Evolutionary conservation across 2,329 filamentous ascomycete genomes (phyloP).

Genomic region (Cercospora beticola): DNA sequence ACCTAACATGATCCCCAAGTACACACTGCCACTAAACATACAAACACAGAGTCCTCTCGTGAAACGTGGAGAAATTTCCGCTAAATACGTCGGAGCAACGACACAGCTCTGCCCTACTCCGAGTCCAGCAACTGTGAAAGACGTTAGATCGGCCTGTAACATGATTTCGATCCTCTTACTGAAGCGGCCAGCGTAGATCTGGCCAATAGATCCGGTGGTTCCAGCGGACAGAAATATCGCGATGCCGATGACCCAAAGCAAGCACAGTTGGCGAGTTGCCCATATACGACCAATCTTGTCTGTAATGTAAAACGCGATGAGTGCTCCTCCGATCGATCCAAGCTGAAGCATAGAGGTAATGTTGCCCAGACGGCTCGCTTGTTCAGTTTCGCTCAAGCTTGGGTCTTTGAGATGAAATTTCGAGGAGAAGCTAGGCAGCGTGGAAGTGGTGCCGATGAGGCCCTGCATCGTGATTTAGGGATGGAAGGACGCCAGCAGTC

Average conservation of each 20-base stretch:
- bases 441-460: conserved; percentile 59
- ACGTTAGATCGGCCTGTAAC: neutral
- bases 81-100: conserved; percentile 61
- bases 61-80: conserved; percentile 45
- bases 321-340: conserved; percentile 69
- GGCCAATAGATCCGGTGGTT: conserved; percentile 34
- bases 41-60: conserved; percentile 66
- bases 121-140: conserved; percentile 39
- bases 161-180: neutral
- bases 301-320: conserved; percentile 51
- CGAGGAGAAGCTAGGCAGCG: conserved; percentile 62
- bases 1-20: conserved; percentile 67
- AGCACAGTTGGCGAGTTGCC: conserved; percentile 33
- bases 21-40: conserved; percentile 69
- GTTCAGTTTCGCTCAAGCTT: conserved; percentile 50
- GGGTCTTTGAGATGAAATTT: conserved; percentile 60
- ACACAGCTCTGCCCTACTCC: conserved; percentile 53
- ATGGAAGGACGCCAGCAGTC: neutral
- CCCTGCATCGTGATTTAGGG: conserved; percentile 45
- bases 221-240: conserved; percentile 50
- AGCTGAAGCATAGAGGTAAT: conserved; percentile 81
- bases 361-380: conserved; percentile 62
- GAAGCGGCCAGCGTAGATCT: conserved; percentile 43
- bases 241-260: conserved; percentile 33
- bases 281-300: conserved; percentile 37